These are phyloP conservation scores for Xylaria scruposa DNA, from an alignment of 495 filamentous ascomycete species.

Conservation along the genomic window DNA sequence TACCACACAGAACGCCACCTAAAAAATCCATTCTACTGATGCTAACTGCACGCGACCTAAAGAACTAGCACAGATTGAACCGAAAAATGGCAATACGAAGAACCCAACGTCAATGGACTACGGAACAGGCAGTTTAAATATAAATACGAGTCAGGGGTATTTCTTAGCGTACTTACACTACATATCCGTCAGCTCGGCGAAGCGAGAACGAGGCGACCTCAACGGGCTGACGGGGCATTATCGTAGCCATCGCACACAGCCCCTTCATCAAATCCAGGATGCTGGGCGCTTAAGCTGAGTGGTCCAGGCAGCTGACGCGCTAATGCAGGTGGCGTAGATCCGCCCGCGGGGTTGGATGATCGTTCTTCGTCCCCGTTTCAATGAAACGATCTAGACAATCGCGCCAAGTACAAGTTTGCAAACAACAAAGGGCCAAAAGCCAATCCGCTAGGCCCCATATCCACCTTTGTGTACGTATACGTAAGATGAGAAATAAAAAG, in stretches of 20 bases:
- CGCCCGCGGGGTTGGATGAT: slow-evolving; percentile 22
- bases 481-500: neutral
- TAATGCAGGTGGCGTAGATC: slow-evolving; percentile 12
- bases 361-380: neutral
- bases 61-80: neutral
- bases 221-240: neutral
- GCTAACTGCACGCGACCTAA: too few species aligned
- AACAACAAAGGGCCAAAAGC: slow-evolving; percentile 11
- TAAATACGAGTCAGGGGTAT: slow-evolving; percentile 8
- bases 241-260: neutral
- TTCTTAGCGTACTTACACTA: neutral
- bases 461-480: neutral
- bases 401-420: slow-evolving; percentile 2
- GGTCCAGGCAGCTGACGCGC: neutral
- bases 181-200: neutral
- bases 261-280: slow-evolving; percentile 12
- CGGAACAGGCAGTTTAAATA: slow-evolving; percentile 3
- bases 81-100: neutral
- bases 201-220: neutral
- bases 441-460: neutral
- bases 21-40: too few species aligned
- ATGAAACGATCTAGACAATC: slow-evolving; percentile 25
- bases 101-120: too few species aligned
- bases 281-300: slow-evolving; percentile 23
- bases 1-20: neutral